Evolutionary conservation across 1,139 yeast species (phyloP).

Genomic region (Taphrina betulina): DNA sequence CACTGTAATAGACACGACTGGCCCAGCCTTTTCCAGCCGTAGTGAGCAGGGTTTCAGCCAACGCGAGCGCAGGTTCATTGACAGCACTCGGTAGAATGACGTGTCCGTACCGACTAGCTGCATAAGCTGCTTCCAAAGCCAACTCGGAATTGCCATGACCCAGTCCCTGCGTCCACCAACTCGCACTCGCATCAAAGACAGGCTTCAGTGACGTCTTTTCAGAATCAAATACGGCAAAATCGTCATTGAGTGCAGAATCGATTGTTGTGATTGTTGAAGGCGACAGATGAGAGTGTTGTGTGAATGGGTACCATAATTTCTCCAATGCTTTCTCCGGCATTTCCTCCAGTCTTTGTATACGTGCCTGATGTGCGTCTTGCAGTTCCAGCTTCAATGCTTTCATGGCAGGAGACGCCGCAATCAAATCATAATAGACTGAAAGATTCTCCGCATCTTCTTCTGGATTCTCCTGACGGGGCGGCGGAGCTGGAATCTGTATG

Average conservation of each 20-base stretch:
- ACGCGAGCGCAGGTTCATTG: slow-evolving; percentile 41
- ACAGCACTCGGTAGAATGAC: slow-evolving; percentile 41
- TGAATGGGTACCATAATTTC: slow-evolving; percentile 42
- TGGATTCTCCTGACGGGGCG: slow-evolving; percentile 32
- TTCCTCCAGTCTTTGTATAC: slow-evolving; percentile 36
- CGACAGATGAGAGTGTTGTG: slow-evolving; percentile 40
- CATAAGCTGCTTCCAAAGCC: slow-evolving; percentile 41
- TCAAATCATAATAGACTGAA: slow-evolving; percentile 38
- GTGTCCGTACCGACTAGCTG: slow-evolving; percentile 43
- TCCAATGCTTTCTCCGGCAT: slow-evolving; percentile 39
- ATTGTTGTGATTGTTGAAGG: slow-evolving; percentile 39
- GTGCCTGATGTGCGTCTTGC: slow-evolving; percentile 33
- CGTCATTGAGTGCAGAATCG: slow-evolving; percentile 42
- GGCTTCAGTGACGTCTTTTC: slow-evolving; percentile 34
- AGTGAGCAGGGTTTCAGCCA: slow-evolving; percentile 39
- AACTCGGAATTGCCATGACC: slow-evolving; percentile 42
- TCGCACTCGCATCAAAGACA: slow-evolving; percentile 42
- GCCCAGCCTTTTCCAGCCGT: slow-evolving; percentile 38
- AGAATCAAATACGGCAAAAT: slow-evolving; percentile 36
- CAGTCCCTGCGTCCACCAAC: slow-evolving; percentile 44
- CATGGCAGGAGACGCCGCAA: slow-evolving; percentile 33
- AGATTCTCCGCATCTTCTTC: slow-evolving; percentile 36
- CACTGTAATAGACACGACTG: slow-evolving; percentile 41
- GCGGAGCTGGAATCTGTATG: slow-evolving; percentile 37
- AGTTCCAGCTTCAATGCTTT: slow-evolving; percentile 34